Percentiles rank a stretch among this genome's conserved stretches.
Conservation (phyloP, 768 basidiomycete species). For the Boletus pseudo-olivaceus region DNA sequence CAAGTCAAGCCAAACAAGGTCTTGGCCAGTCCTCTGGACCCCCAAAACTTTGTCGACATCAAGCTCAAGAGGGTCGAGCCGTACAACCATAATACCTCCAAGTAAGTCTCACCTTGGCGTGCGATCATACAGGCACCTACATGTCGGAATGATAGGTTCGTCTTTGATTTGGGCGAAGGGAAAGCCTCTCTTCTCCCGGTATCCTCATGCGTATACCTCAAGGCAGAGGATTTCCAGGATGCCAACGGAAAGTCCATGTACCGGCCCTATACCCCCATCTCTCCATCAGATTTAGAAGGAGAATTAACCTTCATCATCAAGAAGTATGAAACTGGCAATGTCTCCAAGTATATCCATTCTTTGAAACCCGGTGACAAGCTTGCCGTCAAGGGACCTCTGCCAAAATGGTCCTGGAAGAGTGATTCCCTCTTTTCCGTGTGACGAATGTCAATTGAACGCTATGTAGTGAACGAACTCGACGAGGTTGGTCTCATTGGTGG, state of each 20-base stretch:
- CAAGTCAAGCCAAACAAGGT: constrained; percentile 36
- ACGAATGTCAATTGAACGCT: not conserved
- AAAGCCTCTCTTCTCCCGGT: constrained; percentile 76
- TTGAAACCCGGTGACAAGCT: constrained; percentile 83
- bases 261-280: constrained; percentile 93
- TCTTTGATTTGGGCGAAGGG: constrained; percentile 77
- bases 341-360: constrained; percentile 77
- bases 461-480: constrained; percentile 79
- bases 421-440: constrained; percentile 9
- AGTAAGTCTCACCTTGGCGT: constrained; percentile 39
- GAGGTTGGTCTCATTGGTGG: constrained; percentile 89
- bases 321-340: constrained; percentile 76
- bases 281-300: constrained; percentile 68
- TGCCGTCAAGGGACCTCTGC: constrained; percentile 86
- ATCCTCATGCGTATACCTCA: constrained; percentile 75
- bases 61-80: constrained; percentile 75
- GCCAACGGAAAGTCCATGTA: constrained; percentile 84
- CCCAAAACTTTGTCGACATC: constrained; percentile 74
- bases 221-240: constrained; percentile 67
- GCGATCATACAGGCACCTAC: not conserved
- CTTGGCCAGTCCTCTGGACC: constrained; percentile 69
- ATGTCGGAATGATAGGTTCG: constrained; percentile 45
- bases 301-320: constrained; percentile 83
- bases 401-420: constrained; percentile 87
- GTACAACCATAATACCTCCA: constrained; percentile 94